Base-by-base conservation (phyloP, 805 yeast genomes). In the Saccharomycopsis malanga region DNA sequence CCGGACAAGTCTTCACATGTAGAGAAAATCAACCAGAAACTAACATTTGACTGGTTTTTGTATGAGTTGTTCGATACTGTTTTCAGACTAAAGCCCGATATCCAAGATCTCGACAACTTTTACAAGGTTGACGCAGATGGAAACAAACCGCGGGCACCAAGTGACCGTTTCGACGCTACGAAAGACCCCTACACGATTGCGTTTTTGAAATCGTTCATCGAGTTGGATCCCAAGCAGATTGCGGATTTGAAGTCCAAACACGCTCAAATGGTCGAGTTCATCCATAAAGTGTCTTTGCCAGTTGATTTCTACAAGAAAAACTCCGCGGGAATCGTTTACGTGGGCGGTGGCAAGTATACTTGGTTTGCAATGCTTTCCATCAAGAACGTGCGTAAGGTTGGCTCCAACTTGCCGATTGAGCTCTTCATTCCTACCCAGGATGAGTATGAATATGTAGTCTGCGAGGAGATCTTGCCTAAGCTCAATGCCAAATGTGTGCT, bases 321-420 rank as follows among this genome's bases (percentile, higher is more conserved):
- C 61, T 65, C 2, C 64, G 65, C 42, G 72, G 86, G 81, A 7
- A 70, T 79, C 17, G 91, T 76, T 23, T 79, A 71, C 57, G 88
- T 85, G 24, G 94, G 91, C 30, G 95, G 95, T 37, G 93, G 89
- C 2, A 75, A 74, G 55, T 83, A 78, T 62, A 78, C 84, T 52
- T 81, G 91, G 73, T 70, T 82, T 56, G 77, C 87, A 3, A 64
- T 83, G 34, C 66, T 83, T 21, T 77, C 86, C 7, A 73, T 87
- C 46, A 74, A 74, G 56, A 72, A 81, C 52, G 62, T 87, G 43
- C 68, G 95, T 57, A 75, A 78, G 34, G 67, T 73, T 5, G 87
- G 91, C 2, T 77, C 84, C 2, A 71, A 70, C 12, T 63, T 83
- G 32, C 96, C 96, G 0, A 78, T 88, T 18, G 96, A 88, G 67